Evolutionary conservation across 2,329 filamentous ascomycete species (phyloP), one percentile per base, ranked within the genome.

Genomic region (Knufia fluminis): DNA sequence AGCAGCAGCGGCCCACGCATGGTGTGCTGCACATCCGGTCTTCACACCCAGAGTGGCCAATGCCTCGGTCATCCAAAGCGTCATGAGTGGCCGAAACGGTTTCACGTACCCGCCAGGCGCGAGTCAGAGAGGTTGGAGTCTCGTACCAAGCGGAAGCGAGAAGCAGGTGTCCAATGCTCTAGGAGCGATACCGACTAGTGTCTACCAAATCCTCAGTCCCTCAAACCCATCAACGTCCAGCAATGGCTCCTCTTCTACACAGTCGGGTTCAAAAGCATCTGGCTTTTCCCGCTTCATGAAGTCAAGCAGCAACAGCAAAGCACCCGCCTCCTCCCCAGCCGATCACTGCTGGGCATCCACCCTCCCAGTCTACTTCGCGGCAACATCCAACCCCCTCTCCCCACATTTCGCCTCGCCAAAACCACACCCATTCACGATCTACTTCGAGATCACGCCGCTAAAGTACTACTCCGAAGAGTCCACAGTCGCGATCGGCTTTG

Each of bases 401-500:
- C 44, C 44, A 3, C 28, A 46, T 26, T 46, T 46, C 22, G 31
- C 44, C 9, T 14, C n/a, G 2, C 6, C 44, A 7, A 38, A 40
- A 39, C 62, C 65, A 23, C 61, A 57, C n/a, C 59, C 62, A 2
- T 77, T 74, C 54, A 78, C 70, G 0, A 74, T 81, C 28, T 83
- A 82, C 62, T 82, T 75, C 52, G 79, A 82, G 59, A 63, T 81
- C 45, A 72, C 71, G 50, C 63, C 82, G 36, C 60, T 68, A 0
- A 58, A 59, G 20, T 65, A 68, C 17, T 66, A 66, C 45, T 53
- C 56, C 14, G 70, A 71, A 48, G 70, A 75, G 12, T 74, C 74
- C 3, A 76, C 77, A 1, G 67, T 83, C 28, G 75, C 78, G 0
- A 68, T 83, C 26, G 79, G 79, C 2, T 82, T 76, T 57, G 68